Conservation (phyloP, 306 rosid species). For the Macrotyloma uniflorum region DNA sequence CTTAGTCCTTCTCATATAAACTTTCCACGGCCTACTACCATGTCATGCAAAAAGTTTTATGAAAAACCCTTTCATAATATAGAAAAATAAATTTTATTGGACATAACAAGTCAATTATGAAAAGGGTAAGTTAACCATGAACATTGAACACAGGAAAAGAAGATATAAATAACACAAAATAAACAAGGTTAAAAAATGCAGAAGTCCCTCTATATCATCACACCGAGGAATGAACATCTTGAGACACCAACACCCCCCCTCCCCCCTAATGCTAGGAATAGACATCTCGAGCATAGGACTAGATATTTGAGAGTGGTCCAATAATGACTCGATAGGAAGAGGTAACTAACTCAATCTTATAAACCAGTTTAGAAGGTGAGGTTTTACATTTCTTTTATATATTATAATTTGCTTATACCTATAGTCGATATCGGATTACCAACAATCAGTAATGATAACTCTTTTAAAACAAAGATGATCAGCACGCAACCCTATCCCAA, state of each 20-base stretch:
- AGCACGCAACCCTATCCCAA: constrained; percentile 18
- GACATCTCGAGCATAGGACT: too few species aligned
- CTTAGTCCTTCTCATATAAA: neutral
- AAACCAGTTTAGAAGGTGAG: too few species aligned
- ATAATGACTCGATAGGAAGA: too few species aligned
- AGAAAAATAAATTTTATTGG: neutral
- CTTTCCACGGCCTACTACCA: neutral
- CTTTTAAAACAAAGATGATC: constrained; percentile 15
- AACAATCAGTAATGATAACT: constrained; percentile 27
- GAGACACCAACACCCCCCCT: too few species aligned
- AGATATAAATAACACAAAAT: constrained; percentile 4
- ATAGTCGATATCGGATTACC: too few species aligned
- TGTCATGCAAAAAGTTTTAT: neutral
- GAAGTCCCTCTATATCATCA: neutral
- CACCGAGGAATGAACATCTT: too few species aligned
- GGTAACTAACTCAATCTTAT: too few species aligned
- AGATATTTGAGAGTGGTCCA: too few species aligned
- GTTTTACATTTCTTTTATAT: too few species aligned
- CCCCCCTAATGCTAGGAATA: too few species aligned
- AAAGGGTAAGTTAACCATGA: constrained; percentile 19
- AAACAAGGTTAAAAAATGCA: constrained; percentile 18
- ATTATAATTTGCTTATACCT: too few species aligned
- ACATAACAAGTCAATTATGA: constrained; percentile 10
- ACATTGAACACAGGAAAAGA: neutral
- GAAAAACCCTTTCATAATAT: constrained; percentile 1